Conservation (phyloP, 1,139 yeast genomes). For the Saccharomyces hybrid region DNA sequence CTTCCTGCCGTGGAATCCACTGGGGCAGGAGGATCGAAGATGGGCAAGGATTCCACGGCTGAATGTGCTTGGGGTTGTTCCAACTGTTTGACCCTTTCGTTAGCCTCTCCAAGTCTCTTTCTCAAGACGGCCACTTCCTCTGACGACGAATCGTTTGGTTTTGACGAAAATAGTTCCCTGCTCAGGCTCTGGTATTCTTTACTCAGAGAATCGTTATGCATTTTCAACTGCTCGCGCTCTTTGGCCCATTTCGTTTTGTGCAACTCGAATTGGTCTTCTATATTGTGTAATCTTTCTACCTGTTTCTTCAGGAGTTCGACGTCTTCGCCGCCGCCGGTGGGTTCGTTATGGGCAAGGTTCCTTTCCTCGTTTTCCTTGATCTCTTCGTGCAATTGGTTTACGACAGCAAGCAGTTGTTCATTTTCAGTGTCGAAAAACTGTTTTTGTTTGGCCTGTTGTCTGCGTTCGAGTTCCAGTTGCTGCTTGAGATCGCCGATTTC, state of each 20-base stretch:
- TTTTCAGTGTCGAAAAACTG: conserved; percentile 28
- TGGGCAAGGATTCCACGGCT: conserved; percentile 41
- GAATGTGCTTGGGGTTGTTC: conserved; percentile 6
- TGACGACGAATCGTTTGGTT: not conserved
- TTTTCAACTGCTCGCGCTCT: conserved; percentile 23
- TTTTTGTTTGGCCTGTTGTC: conserved; percentile 21
- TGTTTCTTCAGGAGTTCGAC: conserved; percentile 11
- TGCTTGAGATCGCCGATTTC: conserved; percentile 19
- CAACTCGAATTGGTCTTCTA: conserved; percentile 10
- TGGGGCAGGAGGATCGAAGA: conserved; percentile 44
- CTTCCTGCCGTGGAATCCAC: conserved; percentile 72
- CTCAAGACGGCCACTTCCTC: conserved; percentile 6
- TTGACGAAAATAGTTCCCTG: conserved; percentile 9
- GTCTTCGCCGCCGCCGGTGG: conserved; percentile 3
- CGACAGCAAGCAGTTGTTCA: conserved; percentile 29
- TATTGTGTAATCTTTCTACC: conserved; percentile 10
- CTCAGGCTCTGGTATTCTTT: conserved; percentile 22
- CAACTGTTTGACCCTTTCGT: conserved; percentile 6
- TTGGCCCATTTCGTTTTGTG: conserved; percentile 25
- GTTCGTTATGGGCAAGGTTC: conserved; percentile 6
- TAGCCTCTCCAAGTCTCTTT: conserved; percentile 10
- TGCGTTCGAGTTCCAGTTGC: conserved; percentile 19
- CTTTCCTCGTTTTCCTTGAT: conserved; percentile 25
- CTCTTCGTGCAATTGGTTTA: conserved; percentile 28
- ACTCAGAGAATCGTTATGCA: conserved; percentile 27